phyloP scores from a whole-genome alignment of 805 yeast species.

The Komagataella kurtzmanii region DNA sequence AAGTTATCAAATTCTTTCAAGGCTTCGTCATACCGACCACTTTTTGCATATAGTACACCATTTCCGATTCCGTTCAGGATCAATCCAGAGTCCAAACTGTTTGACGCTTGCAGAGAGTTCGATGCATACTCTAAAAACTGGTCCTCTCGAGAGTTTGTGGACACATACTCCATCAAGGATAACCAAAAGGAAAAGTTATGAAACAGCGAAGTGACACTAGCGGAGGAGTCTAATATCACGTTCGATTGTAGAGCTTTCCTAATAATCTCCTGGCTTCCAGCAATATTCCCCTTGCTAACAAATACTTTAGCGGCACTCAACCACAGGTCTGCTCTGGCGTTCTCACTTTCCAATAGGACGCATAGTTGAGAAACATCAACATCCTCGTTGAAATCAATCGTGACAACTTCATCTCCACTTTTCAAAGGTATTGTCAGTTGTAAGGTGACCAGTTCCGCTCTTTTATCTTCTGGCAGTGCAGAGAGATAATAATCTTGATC shows the following conservation, averaged over 20 bases:
- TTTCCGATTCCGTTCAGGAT: conserved; percentile 28
- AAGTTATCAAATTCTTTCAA: conserved; percentile 37
- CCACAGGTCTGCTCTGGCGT: conserved; percentile 72
- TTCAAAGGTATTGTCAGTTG: conserved; percentile 47
- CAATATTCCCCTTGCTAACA: conserved; percentile 40
- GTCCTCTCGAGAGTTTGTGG: conserved; percentile 24
- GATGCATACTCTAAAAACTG: conserved; percentile 10
- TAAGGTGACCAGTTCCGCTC: conserved; percentile 4
- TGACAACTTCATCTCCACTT: conserved; percentile 73
- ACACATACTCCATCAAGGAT: conserved; percentile 30
- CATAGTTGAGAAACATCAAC: conserved; percentile 78
- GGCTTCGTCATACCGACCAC: background rate
- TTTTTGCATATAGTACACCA: background rate
- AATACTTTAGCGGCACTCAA: conserved; percentile 72
- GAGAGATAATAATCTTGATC: background rate
- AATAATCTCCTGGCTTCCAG: conserved; percentile 53
- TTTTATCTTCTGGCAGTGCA: background rate
- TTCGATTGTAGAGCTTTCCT: conserved; percentile 38
- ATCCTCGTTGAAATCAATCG: conserved; percentile 68
- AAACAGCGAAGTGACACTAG: conserved; percentile 34
- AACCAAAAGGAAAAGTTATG: conserved; percentile 68
- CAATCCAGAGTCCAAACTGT: conserved; percentile 53
- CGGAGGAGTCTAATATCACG: conserved; percentile 16
- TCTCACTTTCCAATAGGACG: conserved; percentile 67
- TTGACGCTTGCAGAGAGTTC: conserved; percentile 56